Percentiles rank a stretch among this genome's conserved stretches.
These are phyloP conservation scores for Discostella stelligeroides DNA, from an alignment of 108 stramenopile genomes.

Conservation along the genomic window DNA sequence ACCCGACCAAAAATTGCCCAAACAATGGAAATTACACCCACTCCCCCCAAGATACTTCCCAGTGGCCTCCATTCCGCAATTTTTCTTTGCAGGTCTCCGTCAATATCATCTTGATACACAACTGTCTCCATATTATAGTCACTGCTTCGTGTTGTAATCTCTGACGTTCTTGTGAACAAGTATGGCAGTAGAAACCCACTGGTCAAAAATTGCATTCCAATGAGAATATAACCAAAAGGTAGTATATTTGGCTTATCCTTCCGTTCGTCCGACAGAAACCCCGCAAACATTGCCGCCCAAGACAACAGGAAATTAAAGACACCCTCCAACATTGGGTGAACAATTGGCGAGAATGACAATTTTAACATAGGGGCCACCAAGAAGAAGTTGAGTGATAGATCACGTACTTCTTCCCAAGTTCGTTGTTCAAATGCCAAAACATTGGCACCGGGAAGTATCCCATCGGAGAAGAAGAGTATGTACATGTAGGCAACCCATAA, in stretches of 20 bases:
- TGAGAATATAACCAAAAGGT: slow-evolving; percentile 62
- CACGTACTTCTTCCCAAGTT: slow-evolving; percentile 85
- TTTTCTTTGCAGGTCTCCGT: slow-evolving; percentile 22
- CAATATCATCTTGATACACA: slow-evolving; percentile 53
- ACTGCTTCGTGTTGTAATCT: no score
- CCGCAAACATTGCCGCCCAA: slow-evolving; percentile 87
- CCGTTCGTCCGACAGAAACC: slow-evolving; percentile 78
- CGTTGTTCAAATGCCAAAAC: slow-evolving; percentile 67
- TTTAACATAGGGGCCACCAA: slow-evolving; percentile 71
- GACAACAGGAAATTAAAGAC: slow-evolving; percentile 81
- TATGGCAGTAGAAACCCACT: slow-evolving; percentile 82
- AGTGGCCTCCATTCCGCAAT: slow-evolving; percentile 59
- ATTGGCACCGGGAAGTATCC: slow-evolving; percentile 69
- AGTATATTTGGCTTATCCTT: slow-evolving; percentile 63
- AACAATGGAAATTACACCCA: slow-evolving; percentile 65
- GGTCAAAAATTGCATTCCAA: slow-evolving; percentile 89
- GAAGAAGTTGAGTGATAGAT: slow-evolving; percentile 82
- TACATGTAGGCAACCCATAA: slow-evolving; percentile 70
- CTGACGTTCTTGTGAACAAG: slow-evolving; percentile 58
- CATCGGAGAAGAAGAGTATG: slow-evolving; percentile 77
- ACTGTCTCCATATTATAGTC: neutral
- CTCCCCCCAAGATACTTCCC: slow-evolving; percentile 56
- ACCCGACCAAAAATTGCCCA: slow-evolving; percentile 68
- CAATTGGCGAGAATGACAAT: slow-evolving; percentile 68
- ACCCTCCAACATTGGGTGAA: slow-evolving; percentile 83